Base-by-base conservation (phyloP, 108 stramenopile genomes). In the Skeletonema costatum region DNA sequence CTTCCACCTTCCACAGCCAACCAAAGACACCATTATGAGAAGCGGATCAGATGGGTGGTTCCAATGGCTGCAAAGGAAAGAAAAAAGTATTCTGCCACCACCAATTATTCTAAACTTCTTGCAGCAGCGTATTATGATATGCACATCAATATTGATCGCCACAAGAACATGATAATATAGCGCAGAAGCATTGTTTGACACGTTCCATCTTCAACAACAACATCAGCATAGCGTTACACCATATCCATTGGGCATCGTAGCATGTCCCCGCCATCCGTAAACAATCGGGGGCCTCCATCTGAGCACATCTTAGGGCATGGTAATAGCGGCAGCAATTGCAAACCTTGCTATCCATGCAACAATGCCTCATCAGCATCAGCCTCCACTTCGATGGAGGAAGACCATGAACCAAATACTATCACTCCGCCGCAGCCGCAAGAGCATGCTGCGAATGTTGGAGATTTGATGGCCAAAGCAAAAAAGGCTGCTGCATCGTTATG, bases 401-500 rank as follows among this genome's bases (percentile, higher is more conserved):
- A 56, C 9, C 25, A 56, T 56, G 21, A 56, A 25, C 25, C 53
- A 56, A 25, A 21, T 56, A 56, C 21, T 56, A 25, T 56, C 25
- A 56, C 21, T 10, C 63, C 39, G n/a, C 63, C 63, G 19, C 63
- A 44, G 39, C 63, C 11, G 7, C 46, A 64, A 64, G 48, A 51
- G 53, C 19, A 56, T 17, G 70, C 59, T 36, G 32, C 60, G 60
- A 76, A 85, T 74, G 82, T 93, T 17, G 79, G 87, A 46, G 81
- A 82, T 39, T 53, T 93, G 14, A 81, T 93, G 5, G 62, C 79
- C 32, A 95, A 93, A 68, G 89, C 94, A 11, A 95, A 95, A 72
- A 88, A 89, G 66, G 94, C 94, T 30, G 90, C 94, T 13, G 80
- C 85, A 1, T 92, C 89, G 2, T 70, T 95, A n/a, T 95, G 88